Evolutionary conservation across 2,329 filamentous ascomycete species (phyloP), one percentile per base, ranked within the genome.

Genomic region (Paraphaeosphaeria minitans): DNA sequence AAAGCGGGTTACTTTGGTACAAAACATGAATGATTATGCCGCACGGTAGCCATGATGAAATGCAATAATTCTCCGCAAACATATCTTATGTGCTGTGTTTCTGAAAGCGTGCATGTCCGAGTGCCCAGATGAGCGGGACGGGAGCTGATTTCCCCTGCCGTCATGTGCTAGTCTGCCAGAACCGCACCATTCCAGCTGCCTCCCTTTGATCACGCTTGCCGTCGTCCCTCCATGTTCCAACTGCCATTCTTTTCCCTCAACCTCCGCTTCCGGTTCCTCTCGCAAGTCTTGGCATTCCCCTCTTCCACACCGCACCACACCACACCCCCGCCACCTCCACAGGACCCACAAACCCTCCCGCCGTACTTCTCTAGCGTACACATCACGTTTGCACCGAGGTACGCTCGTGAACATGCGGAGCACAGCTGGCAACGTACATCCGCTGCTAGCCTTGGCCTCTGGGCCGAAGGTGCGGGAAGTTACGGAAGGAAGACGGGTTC

Each of bases 1-100:
- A 49, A 24, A 45, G 41, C 29, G 51, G 51, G 27, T 53, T 46
- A 24, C 27, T 42, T 31, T 33, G 50, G 22, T 33, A 31, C 29
- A 45, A 46, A 42, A 53, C 39, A 53, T 37, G 27, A 53, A 53
- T 53, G 51, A 53, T 46, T 46, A 53, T 53, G 51, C 43, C 51
- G 24, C 41, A 53, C 16, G 13, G 29, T 46, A 53, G 51, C n/a
- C 41, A 53, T 29, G 27, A 53, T 24, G 45, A 19, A 53, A 53
- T 53, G 41, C 41, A 29, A 53, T 53, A 45, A 53, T 53, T 24
- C 12, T 24, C 27, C 19, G 51, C 39, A 29, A 53, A 35, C 45
- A n/a, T 19, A 53, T 6, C 41, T 19, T 21, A 12, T 24, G n/a
- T 19, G 19, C n/a, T 31, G 19, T 42, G 5, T 53, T 31, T n/a